Percentiles rank a stretch among this genome's conserved stretches.
Evolutionary conservation across 2,329 filamentous ascomycete genomes (phyloP).

Genomic region (Biscogniauxia sp.): DNA sequence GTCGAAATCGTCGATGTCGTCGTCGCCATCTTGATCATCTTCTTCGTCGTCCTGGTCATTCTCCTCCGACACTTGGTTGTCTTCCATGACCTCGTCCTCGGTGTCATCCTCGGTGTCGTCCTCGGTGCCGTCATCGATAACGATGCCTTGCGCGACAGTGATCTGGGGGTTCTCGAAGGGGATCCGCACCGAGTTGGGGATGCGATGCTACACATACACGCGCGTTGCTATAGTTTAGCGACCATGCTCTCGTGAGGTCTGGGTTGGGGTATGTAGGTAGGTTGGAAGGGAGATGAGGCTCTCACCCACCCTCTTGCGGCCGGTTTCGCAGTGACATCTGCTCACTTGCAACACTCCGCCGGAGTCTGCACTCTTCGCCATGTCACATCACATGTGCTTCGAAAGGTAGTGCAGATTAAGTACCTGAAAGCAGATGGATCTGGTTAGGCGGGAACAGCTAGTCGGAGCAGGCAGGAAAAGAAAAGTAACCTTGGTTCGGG

Average conservation of each 20-base stretch:
- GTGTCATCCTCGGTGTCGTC: conserved; percentile 7
- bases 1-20: conserved; percentile 6
- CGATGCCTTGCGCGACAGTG: not conserved
- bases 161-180: conserved; percentile 13
- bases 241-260: not conserved
- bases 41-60: not conserved
- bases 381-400: conserved; percentile 13
- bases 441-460: not conserved
- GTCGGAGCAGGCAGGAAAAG: not conserved
- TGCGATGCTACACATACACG: conserved; percentile 16
- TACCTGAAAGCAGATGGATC: not conserved
- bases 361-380: conserved; percentile 17
- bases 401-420: not conserved
- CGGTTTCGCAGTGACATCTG: conserved; percentile 22
- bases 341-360: conserved; percentile 22
- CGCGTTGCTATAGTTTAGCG: not conserved
- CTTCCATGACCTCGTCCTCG: not conserved
- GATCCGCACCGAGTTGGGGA: conserved; percentile 13
- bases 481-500: too few species aligned
- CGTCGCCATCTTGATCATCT: not conserved
- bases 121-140: conserved; percentile 13
- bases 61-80: conserved; percentile 1
- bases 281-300: not conserved
- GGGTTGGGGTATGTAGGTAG: not conserved
- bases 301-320: conserved; percentile 27